Evolutionary conservation across 257 asterid genomes (phyloP).

Genomic region (Solanum boliviense): DNA sequence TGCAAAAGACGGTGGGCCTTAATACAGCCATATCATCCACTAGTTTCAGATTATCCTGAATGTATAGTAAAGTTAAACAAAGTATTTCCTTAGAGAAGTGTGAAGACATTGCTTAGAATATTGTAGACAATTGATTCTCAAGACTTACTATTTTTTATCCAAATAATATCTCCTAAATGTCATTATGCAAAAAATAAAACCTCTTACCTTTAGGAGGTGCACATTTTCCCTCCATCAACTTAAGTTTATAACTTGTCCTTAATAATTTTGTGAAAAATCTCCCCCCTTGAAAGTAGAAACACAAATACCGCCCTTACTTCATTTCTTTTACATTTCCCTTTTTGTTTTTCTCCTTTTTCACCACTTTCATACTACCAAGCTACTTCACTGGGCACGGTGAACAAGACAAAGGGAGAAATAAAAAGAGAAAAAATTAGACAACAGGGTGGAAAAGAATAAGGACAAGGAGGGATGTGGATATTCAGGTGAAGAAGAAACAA

Average conservation of each 20-base stretch:
- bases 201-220: not conserved
- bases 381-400: not conserved
- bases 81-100: not conserved
- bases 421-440: not conserved
- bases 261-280: not conserved
- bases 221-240: not conserved
- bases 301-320: not conserved
- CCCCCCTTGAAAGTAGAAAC: not conserved
- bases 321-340: not conserved
- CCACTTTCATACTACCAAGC: not conserved
- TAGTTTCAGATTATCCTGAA: conserved; percentile 75
- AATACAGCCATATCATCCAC: conserved; percentile 84
- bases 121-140: not conserved
- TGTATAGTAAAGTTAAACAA: not conserved
- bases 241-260: not conserved
- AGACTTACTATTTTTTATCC: not conserved
- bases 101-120: not conserved
- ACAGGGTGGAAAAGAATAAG: not conserved
- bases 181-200: not conserved
- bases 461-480: not conserved
- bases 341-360: not conserved
- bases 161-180: not conserved
- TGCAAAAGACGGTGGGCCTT: conserved; percentile 83
- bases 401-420: not conserved
- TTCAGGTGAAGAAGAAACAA: not conserved